A percentile compares a stretch with the other conserved stretches of the same genome.
Conservation (phyloP, 2,329 filamentous ascomycete species). For the Metarhizium humberi region DNA sequence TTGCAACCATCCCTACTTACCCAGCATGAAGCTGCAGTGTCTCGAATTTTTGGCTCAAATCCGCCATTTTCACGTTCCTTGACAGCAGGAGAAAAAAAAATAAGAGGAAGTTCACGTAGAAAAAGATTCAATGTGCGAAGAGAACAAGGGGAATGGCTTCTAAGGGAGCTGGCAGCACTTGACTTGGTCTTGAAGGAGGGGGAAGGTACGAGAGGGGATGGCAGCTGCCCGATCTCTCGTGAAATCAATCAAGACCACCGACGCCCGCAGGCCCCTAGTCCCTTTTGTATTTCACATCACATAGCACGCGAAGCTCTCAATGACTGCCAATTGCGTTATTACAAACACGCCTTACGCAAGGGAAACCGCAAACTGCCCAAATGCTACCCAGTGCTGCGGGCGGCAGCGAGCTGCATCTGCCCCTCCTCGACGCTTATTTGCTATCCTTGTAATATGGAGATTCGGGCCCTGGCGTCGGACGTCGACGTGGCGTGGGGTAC, state of each 20-base stretch:
- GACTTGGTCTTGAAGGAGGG: too few species aligned
- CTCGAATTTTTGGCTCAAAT: conserved; percentile 60
- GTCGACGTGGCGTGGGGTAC: neutral
- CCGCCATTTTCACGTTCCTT: conserved; percentile 16
- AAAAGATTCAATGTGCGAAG: neutral
- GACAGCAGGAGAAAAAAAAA: neutral
- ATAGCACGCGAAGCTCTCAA: neutral
- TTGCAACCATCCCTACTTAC: conserved; percentile 34
- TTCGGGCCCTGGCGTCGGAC: neutral
- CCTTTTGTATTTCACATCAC: neutral
- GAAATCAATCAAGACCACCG: neutral
- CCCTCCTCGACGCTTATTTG: neutral
- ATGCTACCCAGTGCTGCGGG: too few species aligned
- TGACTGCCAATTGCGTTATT: conserved; percentile 7
- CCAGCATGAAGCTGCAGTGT: conserved; percentile 81
- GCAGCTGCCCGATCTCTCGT: neutral
- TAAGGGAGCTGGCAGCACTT: too few species aligned
- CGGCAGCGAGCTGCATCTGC: neutral
- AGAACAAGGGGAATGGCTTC: too few species aligned
- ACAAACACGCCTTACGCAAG: conserved; percentile 1
- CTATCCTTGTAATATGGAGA: neutral
- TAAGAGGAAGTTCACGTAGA: neutral
- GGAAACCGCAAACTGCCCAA: neutral
- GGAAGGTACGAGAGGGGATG: neutral
- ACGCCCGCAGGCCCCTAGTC: neutral